phyloP scores from a whole-genome alignment of 805 yeast species.

The Candida silvicultrix region DNA sequence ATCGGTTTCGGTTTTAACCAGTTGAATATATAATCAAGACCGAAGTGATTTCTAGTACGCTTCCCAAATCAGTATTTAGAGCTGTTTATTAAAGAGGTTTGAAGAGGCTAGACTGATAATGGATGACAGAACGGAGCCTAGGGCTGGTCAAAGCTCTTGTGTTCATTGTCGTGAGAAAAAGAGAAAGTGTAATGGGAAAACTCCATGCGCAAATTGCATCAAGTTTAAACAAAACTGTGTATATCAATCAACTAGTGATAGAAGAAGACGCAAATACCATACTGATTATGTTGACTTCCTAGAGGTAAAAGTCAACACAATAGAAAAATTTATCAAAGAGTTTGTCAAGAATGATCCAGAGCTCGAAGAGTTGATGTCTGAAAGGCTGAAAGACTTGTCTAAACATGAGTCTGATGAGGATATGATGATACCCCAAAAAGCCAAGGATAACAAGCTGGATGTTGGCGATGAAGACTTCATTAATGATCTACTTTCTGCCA shows the following conservation, averaged over 20 bases:
- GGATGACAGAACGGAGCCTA: neutral
- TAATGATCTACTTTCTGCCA: slow-evolving; percentile 1
- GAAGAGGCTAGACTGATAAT: too few species aligned
- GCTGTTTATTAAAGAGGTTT: too few species aligned
- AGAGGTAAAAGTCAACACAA: slow-evolving; percentile 16
- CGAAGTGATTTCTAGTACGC: too few species aligned
- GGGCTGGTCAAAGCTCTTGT: neutral
- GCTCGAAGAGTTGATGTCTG: slow-evolving; percentile 1
- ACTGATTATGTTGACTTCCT: slow-evolving; percentile 26
- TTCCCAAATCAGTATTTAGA: too few species aligned
- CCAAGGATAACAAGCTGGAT: neutral
- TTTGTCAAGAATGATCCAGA: slow-evolving; percentile 19
- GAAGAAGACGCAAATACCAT: slow-evolving; percentile 28
- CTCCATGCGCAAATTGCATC: slow-evolving; percentile 20
- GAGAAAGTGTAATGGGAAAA: slow-evolving; percentile 5
- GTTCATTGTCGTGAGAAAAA: neutral
- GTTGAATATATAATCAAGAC: too few species aligned
- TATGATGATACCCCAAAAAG: neutral
- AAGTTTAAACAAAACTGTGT: slow-evolving; percentile 13
- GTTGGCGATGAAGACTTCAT: neutral
- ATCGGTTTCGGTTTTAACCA: too few species aligned
- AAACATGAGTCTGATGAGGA: neutral
- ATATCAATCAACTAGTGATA: slow-evolving; percentile 19
- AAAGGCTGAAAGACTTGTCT: slow-evolving; percentile 2
- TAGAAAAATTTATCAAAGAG: slow-evolving; percentile 18